These are phyloP conservation scores for Austroboletus festivus DNA, from an alignment of 768 basidiomycete genomes.

Conservation along the genomic window DNA sequence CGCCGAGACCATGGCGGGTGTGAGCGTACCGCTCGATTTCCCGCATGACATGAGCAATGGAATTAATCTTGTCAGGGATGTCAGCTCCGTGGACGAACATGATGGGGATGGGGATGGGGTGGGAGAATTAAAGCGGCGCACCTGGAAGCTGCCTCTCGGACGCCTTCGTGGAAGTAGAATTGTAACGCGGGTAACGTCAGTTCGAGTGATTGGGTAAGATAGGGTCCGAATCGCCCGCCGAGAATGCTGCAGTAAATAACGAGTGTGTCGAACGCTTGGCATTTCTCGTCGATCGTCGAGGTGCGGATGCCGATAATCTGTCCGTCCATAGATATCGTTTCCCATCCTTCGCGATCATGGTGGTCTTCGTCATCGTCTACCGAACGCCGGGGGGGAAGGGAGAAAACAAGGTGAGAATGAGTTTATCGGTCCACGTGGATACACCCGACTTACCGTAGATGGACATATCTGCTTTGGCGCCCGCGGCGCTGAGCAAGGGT, in stretches of 20 bases:
- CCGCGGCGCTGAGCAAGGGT: constrained; percentile 66
- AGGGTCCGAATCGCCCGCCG: constrained; percentile 64
- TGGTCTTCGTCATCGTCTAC: constrained; percentile 54
- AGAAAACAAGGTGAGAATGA: no score
- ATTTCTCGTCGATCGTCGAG: constrained; percentile 81
- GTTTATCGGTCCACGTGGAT: no score
- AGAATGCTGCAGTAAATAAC: constrained; percentile 76
- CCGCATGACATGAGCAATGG: constrained; percentile 70
- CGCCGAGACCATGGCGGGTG: constrained; percentile 64
- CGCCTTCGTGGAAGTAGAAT: constrained; percentile 85
- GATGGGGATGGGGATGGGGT: no score
- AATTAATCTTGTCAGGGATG: constrained; percentile 48
- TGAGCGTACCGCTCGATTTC: constrained; percentile 61
- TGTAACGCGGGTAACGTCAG: constrained; percentile 66
- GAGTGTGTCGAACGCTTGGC: constrained; percentile 84
- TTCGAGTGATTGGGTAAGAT: constrained; percentile 67
- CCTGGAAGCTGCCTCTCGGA: constrained; percentile 74
- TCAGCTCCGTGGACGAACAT: background rate
- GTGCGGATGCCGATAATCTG: constrained; percentile 76
- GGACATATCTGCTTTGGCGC: constrained; percentile 76
- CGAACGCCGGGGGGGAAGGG: background rate
- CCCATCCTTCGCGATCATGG: constrained; percentile 72
- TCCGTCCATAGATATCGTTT: constrained; percentile 74
- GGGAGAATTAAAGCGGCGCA: constrained; percentile 42
- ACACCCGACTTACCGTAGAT: constrained; percentile 63